Percentiles rank a stretch among this genome's conserved stretches.
Conservation (phyloP, 2,329 filamentous ascomycete genomes). For the Trichophyton benhamiae region DNA sequence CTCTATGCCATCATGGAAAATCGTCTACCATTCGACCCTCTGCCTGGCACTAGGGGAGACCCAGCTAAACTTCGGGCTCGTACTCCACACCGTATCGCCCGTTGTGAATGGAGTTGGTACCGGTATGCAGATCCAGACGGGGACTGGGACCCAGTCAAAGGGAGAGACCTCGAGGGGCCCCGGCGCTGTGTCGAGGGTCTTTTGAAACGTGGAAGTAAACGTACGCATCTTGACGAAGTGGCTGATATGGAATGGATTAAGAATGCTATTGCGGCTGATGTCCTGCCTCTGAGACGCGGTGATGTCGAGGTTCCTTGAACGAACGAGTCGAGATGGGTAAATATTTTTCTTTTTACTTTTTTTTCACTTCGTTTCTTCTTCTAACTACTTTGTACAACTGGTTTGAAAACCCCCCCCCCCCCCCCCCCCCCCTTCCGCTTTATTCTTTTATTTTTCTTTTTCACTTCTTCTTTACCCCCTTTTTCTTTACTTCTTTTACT, state of each 20-base stretch:
- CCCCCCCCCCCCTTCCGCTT: background rate
- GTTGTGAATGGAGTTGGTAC: slow-evolving; percentile 92
- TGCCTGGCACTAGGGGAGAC: slow-evolving; percentile 62
- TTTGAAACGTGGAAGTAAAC: slow-evolving; percentile 65
- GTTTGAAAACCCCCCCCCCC: no score
- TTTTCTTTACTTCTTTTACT: no score
- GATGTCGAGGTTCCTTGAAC: slow-evolving; percentile 39
- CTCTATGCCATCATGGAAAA: slow-evolving; percentile 88
- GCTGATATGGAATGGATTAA: slow-evolving; percentile 63
- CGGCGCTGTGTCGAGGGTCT: slow-evolving; percentile 72
- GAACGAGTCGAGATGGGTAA: background rate
- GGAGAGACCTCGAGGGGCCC: slow-evolving; percentile 57
- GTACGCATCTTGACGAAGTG: slow-evolving; percentile 65
- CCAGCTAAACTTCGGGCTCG: slow-evolving; percentile 63
- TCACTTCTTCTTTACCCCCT: background rate
- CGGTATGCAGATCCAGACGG: slow-evolving; percentile 72
- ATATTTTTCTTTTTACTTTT: background rate
- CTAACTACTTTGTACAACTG: background rate
- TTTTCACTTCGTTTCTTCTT: background rate
- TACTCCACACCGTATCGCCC: slow-evolving; percentile 85
- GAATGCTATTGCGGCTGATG: slow-evolving; percentile 56
- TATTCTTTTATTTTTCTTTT: background rate
- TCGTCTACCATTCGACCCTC: slow-evolving; percentile 83
- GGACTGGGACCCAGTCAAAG: slow-evolving; percentile 64
- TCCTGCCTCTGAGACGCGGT: slow-evolving; percentile 38